Evolutionary conservation across 2,329 filamentous ascomycete genomes (phyloP).

Genomic region (Colletotrichum lupini): DNA sequence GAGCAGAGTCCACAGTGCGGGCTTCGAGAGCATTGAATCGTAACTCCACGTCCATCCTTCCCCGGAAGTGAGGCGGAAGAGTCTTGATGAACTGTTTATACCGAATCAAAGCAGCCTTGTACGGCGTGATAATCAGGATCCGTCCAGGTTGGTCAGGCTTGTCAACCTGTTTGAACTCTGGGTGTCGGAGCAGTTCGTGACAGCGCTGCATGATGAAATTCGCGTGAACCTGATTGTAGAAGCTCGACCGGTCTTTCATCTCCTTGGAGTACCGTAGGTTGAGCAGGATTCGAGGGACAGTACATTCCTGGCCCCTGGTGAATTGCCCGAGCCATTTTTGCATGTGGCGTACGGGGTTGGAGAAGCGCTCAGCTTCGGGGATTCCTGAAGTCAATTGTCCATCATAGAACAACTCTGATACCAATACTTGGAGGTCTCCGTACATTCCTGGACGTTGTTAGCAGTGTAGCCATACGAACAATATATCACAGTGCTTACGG

Average conservation of each 20-base stretch:
- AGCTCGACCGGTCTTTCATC: slow-evolving; percentile 46
- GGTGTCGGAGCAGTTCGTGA: slow-evolving; percentile 44
- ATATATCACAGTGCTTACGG: slow-evolving; percentile 32
- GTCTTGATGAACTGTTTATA: slow-evolving; percentile 43
- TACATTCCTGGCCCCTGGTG: slow-evolving; percentile 34
- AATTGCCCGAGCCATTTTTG: slow-evolving; percentile 44
- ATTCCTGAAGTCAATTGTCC: slow-evolving; percentile 49
- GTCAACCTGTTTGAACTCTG: slow-evolving; percentile 45
- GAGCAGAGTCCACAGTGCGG: slow-evolving; percentile 57
- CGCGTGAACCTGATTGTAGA: slow-evolving; percentile 53
- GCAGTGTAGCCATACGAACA: neutral
- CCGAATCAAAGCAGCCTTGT: slow-evolving; percentile 49
- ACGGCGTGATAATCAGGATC: slow-evolving; percentile 58
- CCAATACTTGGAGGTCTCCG: slow-evolving; percentile 52
- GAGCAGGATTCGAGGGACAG: slow-evolving; percentile 51
- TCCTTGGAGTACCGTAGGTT: slow-evolving; percentile 43
- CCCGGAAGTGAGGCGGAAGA: slow-evolving; percentile 13
- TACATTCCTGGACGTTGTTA: slow-evolving; percentile 37
- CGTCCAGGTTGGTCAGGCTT: slow-evolving; percentile 42
- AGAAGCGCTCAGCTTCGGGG: slow-evolving; percentile 41
- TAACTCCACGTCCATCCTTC: neutral
- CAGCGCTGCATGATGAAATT: slow-evolving; percentile 49
- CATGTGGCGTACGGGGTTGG: slow-evolving; percentile 42
- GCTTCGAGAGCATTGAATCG: slow-evolving; percentile 15
- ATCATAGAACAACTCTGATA: slow-evolving; percentile 55